Evolutionary conservation across 805 yeast genomes (phyloP).

Genomic region (Myxozyma sirexii): DNA sequence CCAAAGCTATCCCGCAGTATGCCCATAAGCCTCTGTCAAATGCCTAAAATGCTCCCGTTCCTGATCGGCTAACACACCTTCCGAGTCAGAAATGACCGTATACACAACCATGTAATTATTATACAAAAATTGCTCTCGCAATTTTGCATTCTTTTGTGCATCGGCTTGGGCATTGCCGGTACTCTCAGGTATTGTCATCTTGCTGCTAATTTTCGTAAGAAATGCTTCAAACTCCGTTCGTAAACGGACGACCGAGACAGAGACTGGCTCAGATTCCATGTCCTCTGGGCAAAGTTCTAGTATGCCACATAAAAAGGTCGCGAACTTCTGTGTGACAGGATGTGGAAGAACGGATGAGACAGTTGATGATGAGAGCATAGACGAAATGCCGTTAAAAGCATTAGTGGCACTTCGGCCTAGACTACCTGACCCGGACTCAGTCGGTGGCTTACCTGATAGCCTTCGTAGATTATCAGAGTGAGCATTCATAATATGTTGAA

Average conservation of each 20-base stretch:
- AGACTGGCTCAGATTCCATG: slow-evolving; percentile 66
- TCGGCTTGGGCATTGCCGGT: background rate
- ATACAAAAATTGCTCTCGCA: slow-evolving; percentile 67
- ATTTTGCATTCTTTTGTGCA: slow-evolving; percentile 43
- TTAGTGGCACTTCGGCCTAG: background rate
- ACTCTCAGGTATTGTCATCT: slow-evolving; percentile 34
- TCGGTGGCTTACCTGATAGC: slow-evolving; percentile 29
- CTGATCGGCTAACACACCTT: slow-evolving; percentile 49
- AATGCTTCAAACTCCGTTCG: slow-evolving; percentile 79
- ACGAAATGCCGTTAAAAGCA: slow-evolving; percentile 6
- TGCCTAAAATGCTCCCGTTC: slow-evolving; percentile 51
- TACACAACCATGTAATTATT: slow-evolving; percentile 67
- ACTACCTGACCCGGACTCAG: slow-evolving; percentile 5
- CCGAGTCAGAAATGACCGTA: slow-evolving; percentile 55
- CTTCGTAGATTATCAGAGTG: slow-evolving; percentile 72
- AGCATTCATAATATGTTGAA: slow-evolving; percentile 72
- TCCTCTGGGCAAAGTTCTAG: slow-evolving; percentile 54
- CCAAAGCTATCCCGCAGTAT: background rate
- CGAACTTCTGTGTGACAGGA: slow-evolving; percentile 75
- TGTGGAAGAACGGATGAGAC: slow-evolving; percentile 51
- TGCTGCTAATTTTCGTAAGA: slow-evolving; percentile 58
- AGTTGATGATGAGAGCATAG: slow-evolving; percentile 12
- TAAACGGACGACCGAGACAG: slow-evolving; percentile 66
- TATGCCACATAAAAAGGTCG: slow-evolving; percentile 70
- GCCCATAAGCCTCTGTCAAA: slow-evolving; percentile 49